phyloP scores from a whole-genome alignment of 1,284 basidiomycete species.

The Heterobasidion annosum region DNA sequence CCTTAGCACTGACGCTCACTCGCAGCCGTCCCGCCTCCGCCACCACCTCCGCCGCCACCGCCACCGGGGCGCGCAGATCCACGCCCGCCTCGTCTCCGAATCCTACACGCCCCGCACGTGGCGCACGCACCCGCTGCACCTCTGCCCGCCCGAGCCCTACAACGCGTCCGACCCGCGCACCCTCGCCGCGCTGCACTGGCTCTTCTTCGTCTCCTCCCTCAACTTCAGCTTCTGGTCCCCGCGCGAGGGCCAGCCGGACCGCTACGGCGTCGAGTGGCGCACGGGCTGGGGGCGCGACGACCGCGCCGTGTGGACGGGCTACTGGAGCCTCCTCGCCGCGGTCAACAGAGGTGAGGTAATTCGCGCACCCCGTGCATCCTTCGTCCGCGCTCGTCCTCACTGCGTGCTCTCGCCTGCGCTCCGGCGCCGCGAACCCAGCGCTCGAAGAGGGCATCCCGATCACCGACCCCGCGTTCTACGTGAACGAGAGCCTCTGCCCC shows the following conservation, averaged over 20 bases:
- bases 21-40: not conserved
- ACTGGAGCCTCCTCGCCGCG: slow-evolving; percentile 76
- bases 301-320: slow-evolving; percentile 57
- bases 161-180: slow-evolving; percentile 42
- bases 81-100: slow-evolving; percentile 43
- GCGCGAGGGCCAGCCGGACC: slow-evolving; percentile 38
- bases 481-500: slow-evolving; percentile 55
- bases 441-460: slow-evolving; percentile 63
- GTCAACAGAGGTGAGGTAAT: slow-evolving; percentile 55
- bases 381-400: not conserved
- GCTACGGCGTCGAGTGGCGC: slow-evolving; percentile 72
- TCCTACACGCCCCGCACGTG: slow-evolving; percentile 70
- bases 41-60: not conserved
- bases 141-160: slow-evolving; percentile 57
- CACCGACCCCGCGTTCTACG: slow-evolving; percentile 68
- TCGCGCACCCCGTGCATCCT: not conserved
- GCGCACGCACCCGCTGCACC: slow-evolving; percentile 69
- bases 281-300: slow-evolving; percentile 49
- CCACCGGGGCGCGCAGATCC: slow-evolving; percentile 35
- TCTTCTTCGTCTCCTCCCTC: slow-evolving; percentile 74
- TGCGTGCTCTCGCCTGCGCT: not conserved
- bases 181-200: slow-evolving; percentile 62
- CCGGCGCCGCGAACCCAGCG: slow-evolving; percentile 19
- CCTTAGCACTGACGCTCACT: not conserved
- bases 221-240: slow-evolving; percentile 88